Conservation (phyloP, 1,284 basidiomycete species). For the Ganoderma resinaceum region DNA sequence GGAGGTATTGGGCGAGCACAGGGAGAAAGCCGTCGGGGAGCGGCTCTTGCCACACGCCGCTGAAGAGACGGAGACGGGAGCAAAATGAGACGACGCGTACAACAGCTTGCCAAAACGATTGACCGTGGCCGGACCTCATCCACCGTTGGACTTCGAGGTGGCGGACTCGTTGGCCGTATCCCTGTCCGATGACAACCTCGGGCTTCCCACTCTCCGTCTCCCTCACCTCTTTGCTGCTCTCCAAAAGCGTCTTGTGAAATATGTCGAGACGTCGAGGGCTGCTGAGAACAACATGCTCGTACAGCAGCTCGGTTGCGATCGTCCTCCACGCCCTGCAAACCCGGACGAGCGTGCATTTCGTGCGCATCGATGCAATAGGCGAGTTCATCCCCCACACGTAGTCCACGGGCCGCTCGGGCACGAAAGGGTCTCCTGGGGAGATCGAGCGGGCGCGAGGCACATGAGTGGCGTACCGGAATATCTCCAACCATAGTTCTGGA, state of each 20-base stretch:
- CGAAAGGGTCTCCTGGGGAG: constrained; percentile 34
- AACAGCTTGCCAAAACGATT: constrained; percentile 29
- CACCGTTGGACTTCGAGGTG: constrained; percentile 35
- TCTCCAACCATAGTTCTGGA: constrained; percentile 62
- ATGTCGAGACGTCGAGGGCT: constrained; percentile 29
- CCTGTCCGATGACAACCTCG: constrained; percentile 11
- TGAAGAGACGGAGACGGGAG: constrained; percentile 33
- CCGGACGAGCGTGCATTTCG: constrained; percentile 55
- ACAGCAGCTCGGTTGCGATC: constrained; percentile 53
- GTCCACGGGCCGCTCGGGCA: constrained; percentile 37
- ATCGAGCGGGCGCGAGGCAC: constrained; percentile 41
- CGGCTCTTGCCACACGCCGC: constrained; percentile 33
- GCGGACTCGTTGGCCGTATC: constrained; percentile 35
- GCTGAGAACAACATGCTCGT: constrained; percentile 48
- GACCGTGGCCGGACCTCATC: constrained; percentile 24
- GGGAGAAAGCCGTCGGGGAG: constrained; percentile 30
- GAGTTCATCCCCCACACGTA: constrained; percentile 37
- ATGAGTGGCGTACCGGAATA: constrained; percentile 62
- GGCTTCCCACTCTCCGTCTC: neutral
- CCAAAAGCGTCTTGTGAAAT: constrained; percentile 29
- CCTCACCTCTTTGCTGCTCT: constrained; percentile 22
- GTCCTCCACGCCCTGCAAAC: constrained; percentile 58
- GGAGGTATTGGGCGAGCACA: constrained; percentile 32
- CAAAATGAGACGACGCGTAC: constrained; percentile 29
- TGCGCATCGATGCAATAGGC: constrained; percentile 47